These are phyloP conservation scores for Solanum chaucha DNA, from an alignment of 257 asterid species.

Conservation along the genomic window DNA sequence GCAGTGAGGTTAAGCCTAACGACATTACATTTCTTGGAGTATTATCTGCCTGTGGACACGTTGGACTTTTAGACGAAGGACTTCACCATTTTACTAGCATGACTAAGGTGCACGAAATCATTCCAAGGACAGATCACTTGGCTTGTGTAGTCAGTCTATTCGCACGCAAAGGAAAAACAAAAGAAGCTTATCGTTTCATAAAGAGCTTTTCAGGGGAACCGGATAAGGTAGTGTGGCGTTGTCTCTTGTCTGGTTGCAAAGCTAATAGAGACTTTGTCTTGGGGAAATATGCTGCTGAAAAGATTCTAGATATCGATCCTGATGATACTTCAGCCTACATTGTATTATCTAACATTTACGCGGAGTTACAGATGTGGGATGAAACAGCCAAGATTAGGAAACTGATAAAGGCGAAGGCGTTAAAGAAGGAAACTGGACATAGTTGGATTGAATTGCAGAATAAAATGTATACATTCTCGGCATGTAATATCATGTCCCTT, in stretches of 20 bases:
- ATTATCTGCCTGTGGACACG: constrained; percentile 63
- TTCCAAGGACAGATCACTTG: constrained; percentile 53
- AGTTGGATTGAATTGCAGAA: constrained; percentile 56
- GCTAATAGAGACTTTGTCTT: constrained; percentile 34
- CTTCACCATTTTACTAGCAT: constrained; percentile 44
- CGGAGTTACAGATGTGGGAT: constrained; percentile 58
- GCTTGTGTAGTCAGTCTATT: constrained; percentile 66
- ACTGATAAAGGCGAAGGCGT: constrained; percentile 39
- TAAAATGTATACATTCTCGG: constrained; percentile 18
- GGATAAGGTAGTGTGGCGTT: constrained; percentile 72
- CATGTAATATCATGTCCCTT: constrained; percentile 12
- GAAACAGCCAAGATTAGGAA: constrained; percentile 57
- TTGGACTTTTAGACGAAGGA: constrained; percentile 55
- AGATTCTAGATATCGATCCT: constrained; percentile 51
- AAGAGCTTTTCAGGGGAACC: constrained; percentile 22
- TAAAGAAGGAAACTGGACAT: constrained; percentile 65
- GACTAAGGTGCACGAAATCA: constrained; percentile 34
- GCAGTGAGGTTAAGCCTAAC: constrained; percentile 35
- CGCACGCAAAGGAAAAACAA: constrained; percentile 48
- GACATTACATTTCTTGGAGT: constrained; percentile 56
- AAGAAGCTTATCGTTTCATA: constrained; percentile 47
- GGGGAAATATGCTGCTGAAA: constrained; percentile 57
- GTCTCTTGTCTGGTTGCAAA: constrained; percentile 61
- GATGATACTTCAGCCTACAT: constrained; percentile 57
- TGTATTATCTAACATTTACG: constrained; percentile 59